A percentile compares a stretch with the other conserved stretches of the same genome.
phyloP scores from a whole-genome alignment of 1,139 yeast genomes.

The Pichia terricola region DNA sequence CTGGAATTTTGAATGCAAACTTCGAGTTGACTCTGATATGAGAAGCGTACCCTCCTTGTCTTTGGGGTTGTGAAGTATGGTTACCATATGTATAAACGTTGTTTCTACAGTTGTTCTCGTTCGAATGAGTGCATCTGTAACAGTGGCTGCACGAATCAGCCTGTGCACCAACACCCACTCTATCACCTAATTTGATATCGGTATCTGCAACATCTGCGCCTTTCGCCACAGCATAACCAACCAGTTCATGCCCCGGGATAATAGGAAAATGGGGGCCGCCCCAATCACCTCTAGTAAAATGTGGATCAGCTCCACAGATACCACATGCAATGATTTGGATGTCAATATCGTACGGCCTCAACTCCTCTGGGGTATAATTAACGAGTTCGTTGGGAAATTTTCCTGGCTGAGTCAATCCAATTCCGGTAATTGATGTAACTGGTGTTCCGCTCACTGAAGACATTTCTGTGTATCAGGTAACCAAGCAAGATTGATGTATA shows the following conservation, averaged over 20 bases:
- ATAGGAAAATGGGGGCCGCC: slow-evolving; percentile 15
- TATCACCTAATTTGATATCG: slow-evolving; percentile 40
- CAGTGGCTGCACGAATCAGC: slow-evolving; percentile 41
- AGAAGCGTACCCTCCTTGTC: slow-evolving; percentile 45
- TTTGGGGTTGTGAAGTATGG: slow-evolving; percentile 28
- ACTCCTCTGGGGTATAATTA: slow-evolving; percentile 29
- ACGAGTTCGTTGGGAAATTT: slow-evolving; percentile 36
- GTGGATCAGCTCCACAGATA: slow-evolving; percentile 49
- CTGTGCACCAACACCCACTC: slow-evolving; percentile 57
- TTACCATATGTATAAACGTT: slow-evolving; percentile 34
- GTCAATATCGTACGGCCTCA: slow-evolving; percentile 39
- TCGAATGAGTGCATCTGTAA: slow-evolving; percentile 32
- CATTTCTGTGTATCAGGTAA: no score
- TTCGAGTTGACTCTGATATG: slow-evolving; percentile 34
- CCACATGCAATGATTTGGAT: slow-evolving; percentile 43
- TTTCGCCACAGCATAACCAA: slow-evolving; percentile 32
- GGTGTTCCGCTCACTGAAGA: background rate
- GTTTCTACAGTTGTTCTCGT: slow-evolving; percentile 38
- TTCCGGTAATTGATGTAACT: slow-evolving; percentile 26
- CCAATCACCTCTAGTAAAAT: slow-evolving; percentile 34
- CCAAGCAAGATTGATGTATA: no score
- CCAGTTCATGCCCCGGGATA: slow-evolving; percentile 39
- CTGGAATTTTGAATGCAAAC: slow-evolving; percentile 48
- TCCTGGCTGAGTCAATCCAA: slow-evolving; percentile 31
- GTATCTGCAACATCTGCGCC: slow-evolving; percentile 27